Conservation (phyloP, 306 rosid genomes). For the Sindora glabra region DNA sequence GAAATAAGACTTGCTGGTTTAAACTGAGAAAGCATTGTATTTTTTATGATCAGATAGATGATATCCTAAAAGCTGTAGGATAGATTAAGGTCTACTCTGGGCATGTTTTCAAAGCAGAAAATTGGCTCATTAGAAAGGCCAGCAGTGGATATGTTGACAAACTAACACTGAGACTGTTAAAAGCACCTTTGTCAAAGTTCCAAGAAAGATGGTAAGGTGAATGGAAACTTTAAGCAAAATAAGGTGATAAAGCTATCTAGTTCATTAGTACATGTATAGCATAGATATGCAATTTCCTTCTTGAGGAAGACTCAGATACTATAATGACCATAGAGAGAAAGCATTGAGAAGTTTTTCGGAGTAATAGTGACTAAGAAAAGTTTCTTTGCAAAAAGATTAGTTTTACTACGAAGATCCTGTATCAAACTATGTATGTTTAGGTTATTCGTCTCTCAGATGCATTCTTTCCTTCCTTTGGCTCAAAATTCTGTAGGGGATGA, state of each 20-base stretch:
- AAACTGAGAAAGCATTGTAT: not conserved
- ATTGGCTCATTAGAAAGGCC: not conserved
- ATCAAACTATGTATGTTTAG: no score
- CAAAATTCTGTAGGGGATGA: no score
- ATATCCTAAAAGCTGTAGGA: not conserved
- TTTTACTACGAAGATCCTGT: no score
- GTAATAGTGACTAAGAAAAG: not conserved
- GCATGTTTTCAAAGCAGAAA: not conserved
- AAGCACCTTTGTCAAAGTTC: not conserved
- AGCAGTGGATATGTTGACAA: not conserved
- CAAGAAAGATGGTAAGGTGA: not conserved
- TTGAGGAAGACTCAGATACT: no score
- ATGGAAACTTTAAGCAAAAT: not conserved
- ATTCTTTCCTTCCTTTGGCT: no score
- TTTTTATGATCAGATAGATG: conserved; percentile 4
- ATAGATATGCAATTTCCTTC: not conserved
- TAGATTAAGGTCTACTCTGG: not conserved
- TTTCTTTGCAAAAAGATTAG: not conserved
- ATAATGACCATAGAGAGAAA: not conserved
- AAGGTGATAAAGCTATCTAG: not conserved
- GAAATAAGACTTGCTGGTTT: not conserved
- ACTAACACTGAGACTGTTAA: not conserved
- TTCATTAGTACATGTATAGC: not conserved
- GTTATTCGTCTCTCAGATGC: no score
- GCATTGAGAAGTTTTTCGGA: not conserved